phyloP scores from a whole-genome alignment of 2,329 filamentous ascomycete species.

The Scytalidium lignicola region DNA sequence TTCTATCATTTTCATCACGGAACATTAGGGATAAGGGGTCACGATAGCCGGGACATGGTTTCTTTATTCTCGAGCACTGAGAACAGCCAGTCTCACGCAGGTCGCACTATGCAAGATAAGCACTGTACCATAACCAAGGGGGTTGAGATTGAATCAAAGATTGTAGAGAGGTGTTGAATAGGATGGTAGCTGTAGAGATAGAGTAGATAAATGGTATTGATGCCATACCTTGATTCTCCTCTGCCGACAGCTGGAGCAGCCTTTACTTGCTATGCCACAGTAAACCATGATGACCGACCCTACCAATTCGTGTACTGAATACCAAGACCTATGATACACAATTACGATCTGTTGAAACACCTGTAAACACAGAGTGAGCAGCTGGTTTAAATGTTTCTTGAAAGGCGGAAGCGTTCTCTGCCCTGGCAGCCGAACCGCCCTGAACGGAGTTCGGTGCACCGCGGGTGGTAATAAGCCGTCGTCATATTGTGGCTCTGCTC shows the following conservation, averaged over 20 bases:
- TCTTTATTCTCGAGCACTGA: slow-evolving; percentile 47
- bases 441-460: neutral
- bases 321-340: too few species aligned
- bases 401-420: too few species aligned
- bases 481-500: neutral
- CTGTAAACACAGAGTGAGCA: too few species aligned
- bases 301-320: too few species aligned
- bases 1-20: slow-evolving; percentile 50
- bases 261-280: slow-evolving; percentile 21
- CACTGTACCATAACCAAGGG: neutral
- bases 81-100: slow-evolving; percentile 45
- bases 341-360: too few species aligned
- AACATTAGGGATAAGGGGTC: slow-evolving; percentile 53
- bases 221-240: slow-evolving; percentile 19
- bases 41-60: slow-evolving; percentile 47
- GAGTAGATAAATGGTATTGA: neutral
- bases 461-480: neutral
- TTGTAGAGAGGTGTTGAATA: neutral
- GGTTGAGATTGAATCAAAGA: neutral
- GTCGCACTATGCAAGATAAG: slow-evolving; percentile 39
- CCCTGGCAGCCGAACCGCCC: neutral
- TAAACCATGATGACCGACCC: slow-evolving; percentile 19
- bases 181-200: neutral
- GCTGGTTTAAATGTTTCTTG: too few species aligned
- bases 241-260: slow-evolving; percentile 14